Percentiles rank a stretch among this genome's conserved stretches.
Evolutionary conservation across 1,284 basidiomycete species (phyloP).

Genomic region (Naganishia sp.): DNA sequence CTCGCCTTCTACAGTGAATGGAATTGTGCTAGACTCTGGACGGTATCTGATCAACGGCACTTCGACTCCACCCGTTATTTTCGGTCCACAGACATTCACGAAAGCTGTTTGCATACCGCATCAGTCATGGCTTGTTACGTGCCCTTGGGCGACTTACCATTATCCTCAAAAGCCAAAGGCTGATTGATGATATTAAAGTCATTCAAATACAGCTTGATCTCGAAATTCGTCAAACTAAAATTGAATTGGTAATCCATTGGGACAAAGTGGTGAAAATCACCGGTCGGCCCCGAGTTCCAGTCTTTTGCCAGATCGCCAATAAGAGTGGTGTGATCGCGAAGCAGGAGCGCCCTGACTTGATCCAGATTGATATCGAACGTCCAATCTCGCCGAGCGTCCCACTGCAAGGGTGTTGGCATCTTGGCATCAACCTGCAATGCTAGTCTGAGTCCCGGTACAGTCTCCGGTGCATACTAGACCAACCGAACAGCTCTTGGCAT

Average conservation of each 20-base stretch:
- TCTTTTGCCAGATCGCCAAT: conserved; percentile 84
- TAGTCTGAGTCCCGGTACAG: not conserved
- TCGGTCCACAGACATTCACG: conserved; percentile 65
- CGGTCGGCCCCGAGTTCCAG: conserved; percentile 78
- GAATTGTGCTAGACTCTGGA: conserved; percentile 60
- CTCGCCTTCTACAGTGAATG: conserved; percentile 62
- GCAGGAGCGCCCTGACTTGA: conserved; percentile 69
- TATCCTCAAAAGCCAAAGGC: conserved; percentile 72
- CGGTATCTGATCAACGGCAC: conserved; percentile 73
- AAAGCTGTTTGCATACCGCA: conserved; percentile 60
- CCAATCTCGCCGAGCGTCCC: conserved; percentile 71
- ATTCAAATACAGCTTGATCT: conserved; percentile 80
- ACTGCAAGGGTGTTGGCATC: conserved; percentile 57
- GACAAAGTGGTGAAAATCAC: conserved; percentile 75
- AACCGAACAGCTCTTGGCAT: conserved; percentile 67
- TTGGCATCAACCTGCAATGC: conserved; percentile 47
- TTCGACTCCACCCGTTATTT: conserved; percentile 59
- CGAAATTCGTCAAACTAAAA: conserved; percentile 71
- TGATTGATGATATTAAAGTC: conserved; percentile 95
- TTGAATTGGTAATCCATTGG: conserved; percentile 75
- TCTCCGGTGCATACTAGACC: conserved; percentile 30
- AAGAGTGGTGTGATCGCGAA: conserved; percentile 90
- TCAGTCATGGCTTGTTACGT: not conserved
- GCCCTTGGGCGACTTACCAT: conserved; percentile 60
- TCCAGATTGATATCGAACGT: conserved; percentile 68